Evolutionary conservation across 192 early-diverging fungal species (phyloP), one percentile per base, ranked within the genome.

Genomic region (Pilaira anomala): DNA sequence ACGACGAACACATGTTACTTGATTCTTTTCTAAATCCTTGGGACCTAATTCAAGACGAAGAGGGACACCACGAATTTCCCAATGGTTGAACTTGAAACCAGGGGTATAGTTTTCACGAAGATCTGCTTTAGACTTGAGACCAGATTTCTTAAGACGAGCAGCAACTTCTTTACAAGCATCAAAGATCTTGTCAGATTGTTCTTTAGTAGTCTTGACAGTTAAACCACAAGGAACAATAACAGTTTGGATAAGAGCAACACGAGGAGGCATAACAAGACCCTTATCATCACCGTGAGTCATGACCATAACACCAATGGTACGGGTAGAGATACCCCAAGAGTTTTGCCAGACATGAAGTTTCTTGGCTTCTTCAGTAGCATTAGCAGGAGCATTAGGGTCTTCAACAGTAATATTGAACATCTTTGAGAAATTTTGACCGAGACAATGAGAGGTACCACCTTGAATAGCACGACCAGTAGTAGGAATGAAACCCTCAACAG

Each of bases 391-490:
- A 41, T 86, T 83, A 60, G 94, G 92, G 69, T 94, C 90, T 76
- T 98, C 92, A 28, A 97, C 83, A 12, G 85, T 77, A 52, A 99
- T 93, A 66, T 94, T 85, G 75, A 99, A 98, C 97, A 99, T 98
- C 77, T 97, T 98, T 53, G 93, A 88, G 75, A 99, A 99, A 87
- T 98, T 99, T 83, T 99, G 96, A n/a, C 97, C 97, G 70, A 99
- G 83, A 69, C 91, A 93, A 81, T 99, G 97, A 62, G 95, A 97
- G 7, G 97, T 99, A 48, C 89, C 97, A 50, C 91, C 97, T 79
- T 99, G 97, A 67, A 99, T 97, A 56, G 89, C 97, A 69, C 97
- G 94, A 25, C 97, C 97, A 3, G 94, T 97, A 41, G 93, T 85
- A 25, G 96, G 95, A 48, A 99, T 92, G 67, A 93, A 99, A 25